phyloP scores from a whole-genome alignment of 139 green algal genomes.

The Micractinium sp. region DNA sequence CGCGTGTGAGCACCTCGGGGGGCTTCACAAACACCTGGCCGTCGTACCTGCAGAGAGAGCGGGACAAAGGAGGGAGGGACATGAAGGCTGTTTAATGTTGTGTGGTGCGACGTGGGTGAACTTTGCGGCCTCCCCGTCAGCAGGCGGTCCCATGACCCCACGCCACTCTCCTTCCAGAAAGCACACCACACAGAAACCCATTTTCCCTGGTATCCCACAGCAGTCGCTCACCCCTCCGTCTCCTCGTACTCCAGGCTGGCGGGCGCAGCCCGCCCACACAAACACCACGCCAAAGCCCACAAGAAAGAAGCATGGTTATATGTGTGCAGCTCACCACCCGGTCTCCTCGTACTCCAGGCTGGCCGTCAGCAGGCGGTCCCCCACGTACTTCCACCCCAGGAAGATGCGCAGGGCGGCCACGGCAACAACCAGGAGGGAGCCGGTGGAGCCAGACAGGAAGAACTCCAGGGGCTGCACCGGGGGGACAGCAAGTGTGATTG shows the following conservation, averaged over 20 bases:
- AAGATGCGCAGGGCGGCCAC: slow-evolving; percentile 83
- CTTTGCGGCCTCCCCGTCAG: too few species aligned
- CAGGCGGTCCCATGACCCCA: slow-evolving; percentile 73
- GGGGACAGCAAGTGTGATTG: too few species aligned
- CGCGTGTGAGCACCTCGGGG: slow-evolving; percentile 81
- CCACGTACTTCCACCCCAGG: slow-evolving; percentile 94
- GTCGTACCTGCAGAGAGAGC: slow-evolving; percentile 60
- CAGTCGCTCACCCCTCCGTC: too few species aligned
- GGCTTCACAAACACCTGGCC: slow-evolving; percentile 85
- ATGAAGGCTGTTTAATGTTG: too few species aligned
- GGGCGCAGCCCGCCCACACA: too few species aligned
- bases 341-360: slow-evolving; percentile 89
- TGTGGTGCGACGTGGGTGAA: too few species aligned
- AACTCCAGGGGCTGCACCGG: slow-evolving; percentile 16
- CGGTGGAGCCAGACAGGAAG: slow-evolving; percentile 40
- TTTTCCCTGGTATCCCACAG: too few species aligned
- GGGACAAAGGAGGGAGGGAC: background rate
- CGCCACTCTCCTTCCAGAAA: too few species aligned
- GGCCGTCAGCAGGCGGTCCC: slow-evolving; percentile 86
- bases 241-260: too few species aligned
- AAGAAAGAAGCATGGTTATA: too few species aligned
- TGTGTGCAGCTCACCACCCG: slow-evolving; percentile 67
- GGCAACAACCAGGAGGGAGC: slow-evolving; percentile 77
- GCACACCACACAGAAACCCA: too few species aligned
- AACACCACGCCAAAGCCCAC: too few species aligned